These are phyloP conservation scores for Lichenothelia convexa DNA, from an alignment of 495 filamentous ascomycete genomes.

Conservation along the genomic window DNA sequence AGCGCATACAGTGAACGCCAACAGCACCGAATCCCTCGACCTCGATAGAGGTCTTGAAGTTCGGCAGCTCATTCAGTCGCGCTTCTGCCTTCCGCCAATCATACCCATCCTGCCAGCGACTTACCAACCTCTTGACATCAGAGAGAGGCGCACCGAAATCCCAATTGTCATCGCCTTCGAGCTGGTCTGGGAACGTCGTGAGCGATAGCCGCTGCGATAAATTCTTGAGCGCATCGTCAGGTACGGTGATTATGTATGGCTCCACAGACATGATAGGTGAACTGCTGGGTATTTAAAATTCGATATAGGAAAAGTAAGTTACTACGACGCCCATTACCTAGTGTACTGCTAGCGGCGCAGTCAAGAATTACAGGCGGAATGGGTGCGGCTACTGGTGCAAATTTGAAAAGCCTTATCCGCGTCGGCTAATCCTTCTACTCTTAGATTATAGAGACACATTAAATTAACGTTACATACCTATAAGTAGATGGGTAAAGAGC, in stretches of 20 bases:
- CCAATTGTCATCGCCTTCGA: too few relatives aligned
- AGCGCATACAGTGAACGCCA: constrained; percentile 3
- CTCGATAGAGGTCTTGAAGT: constrained; percentile 14
- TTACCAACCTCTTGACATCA: constrained; percentile 31
- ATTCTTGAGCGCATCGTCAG: constrained; percentile 20
- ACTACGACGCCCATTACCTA: too few relatives aligned
- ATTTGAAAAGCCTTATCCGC: too few relatives aligned
- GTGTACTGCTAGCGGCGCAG: too few relatives aligned
- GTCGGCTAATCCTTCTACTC: too few relatives aligned
- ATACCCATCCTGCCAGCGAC: constrained; percentile 29
- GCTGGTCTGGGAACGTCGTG: constrained; percentile 22
- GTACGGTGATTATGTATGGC: constrained; percentile 17
- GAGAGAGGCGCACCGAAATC: constrained; percentile 29
- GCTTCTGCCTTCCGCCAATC: constrained; percentile 21
- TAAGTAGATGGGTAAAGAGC: too few relatives aligned
- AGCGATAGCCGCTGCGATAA: constrained; percentile 23
- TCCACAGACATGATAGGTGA: neutral
- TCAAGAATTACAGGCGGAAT: too few relatives aligned
- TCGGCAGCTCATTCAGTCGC: constrained; percentile 20
- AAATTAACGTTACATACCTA: too few relatives aligned
- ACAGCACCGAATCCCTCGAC: constrained; percentile 19
- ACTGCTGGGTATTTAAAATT: too few relatives aligned
- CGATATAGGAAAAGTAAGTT: too few relatives aligned
- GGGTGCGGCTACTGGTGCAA: too few relatives aligned
- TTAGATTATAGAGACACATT: too few relatives aligned